Base-by-base conservation (phyloP, 768 basidiomycete species). In the Mycena rebaudengoi region DNA sequence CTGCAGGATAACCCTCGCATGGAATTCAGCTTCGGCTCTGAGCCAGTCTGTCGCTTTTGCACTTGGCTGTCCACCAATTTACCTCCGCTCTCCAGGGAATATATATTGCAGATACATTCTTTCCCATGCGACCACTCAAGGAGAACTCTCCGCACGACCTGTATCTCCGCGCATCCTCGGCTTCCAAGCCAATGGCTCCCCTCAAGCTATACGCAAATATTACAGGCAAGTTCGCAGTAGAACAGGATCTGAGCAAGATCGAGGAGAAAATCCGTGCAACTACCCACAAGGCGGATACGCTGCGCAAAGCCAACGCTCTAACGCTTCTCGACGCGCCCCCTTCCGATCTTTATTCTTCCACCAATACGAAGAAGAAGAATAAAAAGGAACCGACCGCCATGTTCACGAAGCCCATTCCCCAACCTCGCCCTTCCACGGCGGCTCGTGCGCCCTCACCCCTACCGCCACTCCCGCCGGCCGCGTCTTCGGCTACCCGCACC, bases 131-230 rank as follows among this genome's bases (percentile, higher is more conserved):
- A 3, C 74, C 82, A 5, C 74, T 75, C 57, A 79, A 80, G 57
- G 92, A 92, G 74, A 81, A 79, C 62, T 72, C 80, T 2, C 79
- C 83, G 8, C 90, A 92, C 68, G 92, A 94, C 64, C 82, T 94
- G 29, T 94, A 91, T 74, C 82, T 93, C 21, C 85, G 91, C 16
- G 79, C 86, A 13, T 80, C 88, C 35, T 83, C 85, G 16, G 80
- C 83, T 8, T 77, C 83, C 23, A 89, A 87, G 73, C 86, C 84
- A 49, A 85, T 80, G 65, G 85, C 86, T 0, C 88, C 90, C 2
- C 83, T 94, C 67, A 92, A 91, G 73, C 85, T 91, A 20, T 85
- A 89, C 67, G 92, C 90, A 64, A 88, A 87, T 68, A 86, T 94
- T 43, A 80, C 85, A n/a, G 91, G 91, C 35, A 92, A 89, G 74